Evolutionary conservation across 345 rosid species (phyloP), one percentile per base, ranked within the genome.

Genomic region (Reutealis trisperma): DNA sequence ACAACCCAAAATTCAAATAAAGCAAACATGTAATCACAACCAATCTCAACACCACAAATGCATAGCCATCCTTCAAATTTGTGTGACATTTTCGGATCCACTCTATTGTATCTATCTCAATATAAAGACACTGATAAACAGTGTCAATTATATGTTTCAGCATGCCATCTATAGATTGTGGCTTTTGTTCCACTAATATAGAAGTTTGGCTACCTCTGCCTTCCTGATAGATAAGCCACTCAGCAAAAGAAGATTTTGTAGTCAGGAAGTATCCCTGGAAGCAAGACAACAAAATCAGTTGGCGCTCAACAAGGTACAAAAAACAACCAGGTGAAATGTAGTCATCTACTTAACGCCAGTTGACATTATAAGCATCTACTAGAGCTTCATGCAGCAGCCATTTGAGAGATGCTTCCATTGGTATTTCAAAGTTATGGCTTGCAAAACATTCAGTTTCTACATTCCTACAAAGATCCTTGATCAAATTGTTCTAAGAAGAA

Each of bases 291-390:
- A 80, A 27, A 66, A 84, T 58, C 67, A 85, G 62, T 62, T 73
- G 80, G 11, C 87, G 86, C 70, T 87, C 92, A 19, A 87, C 18
- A 22, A 88, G 88, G 75, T 85, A 88, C 34, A 85, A 32, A 75
- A 87, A 85, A 65, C 90, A 87, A 25, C 16, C 67, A 1, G 87
- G 92, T 41, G 90, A 78, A 8, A 87, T 80, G 55, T 82, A 84
- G 78, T 81, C 80, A 10, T 11, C 0, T 63, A 27, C 72, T 5
- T 1, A 67, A 45, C 83, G 81, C 88, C 90, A 84, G 69, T 87
- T 75, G 49, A 63, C 83, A 0, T 9, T 44, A 64, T 70, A 89
- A 24, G 88, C 68, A 58, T 81, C 87, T 37, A 1, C 14, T 34
- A 89, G 34, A 30, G 87, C 90, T 75, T 16, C 55, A 70, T 81